Percentiles rank a stretch among this genome's conserved stretches.
Evolutionary conservation across 768 basidiomycete species (phyloP).

Genomic region (Suillus alpinus): DNA sequence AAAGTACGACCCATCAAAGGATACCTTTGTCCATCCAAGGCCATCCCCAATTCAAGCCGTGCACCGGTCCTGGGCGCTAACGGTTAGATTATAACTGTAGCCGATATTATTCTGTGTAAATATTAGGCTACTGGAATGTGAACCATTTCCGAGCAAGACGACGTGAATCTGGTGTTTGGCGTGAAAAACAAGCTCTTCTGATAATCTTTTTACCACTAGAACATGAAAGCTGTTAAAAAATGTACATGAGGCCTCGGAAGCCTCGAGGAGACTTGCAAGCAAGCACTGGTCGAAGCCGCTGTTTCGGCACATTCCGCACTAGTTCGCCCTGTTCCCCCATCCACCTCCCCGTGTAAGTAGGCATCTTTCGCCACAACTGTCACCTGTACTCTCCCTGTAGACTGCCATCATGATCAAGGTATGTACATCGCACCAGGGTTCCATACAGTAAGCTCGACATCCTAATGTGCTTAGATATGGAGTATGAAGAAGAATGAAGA

Average conservation of each 20-base stretch:
- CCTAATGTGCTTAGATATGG: slow-evolving; percentile 70
- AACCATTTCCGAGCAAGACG: background rate
- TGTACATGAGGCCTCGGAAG: background rate
- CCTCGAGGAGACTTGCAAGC: background rate
- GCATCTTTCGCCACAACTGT: slow-evolving; percentile 14
- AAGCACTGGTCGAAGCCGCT: background rate
- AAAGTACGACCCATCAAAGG: background rate
- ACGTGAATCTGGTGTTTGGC: background rate
- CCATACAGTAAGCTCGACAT: slow-evolving; percentile 7
- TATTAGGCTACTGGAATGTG: background rate
- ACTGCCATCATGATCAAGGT: slow-evolving; percentile 44
- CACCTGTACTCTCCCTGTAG: slow-evolving; percentile 7
- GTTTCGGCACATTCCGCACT: slow-evolving; percentile 30
- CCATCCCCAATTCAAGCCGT: background rate
- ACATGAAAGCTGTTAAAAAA: background rate
- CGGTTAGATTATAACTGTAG: background rate
- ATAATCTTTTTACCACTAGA: background rate
- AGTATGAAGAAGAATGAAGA: slow-evolving; percentile 99
- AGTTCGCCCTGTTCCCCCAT: slow-evolving; percentile 15
- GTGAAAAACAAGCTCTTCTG: background rate
- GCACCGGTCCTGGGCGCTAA: background rate
- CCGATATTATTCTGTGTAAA: background rate
- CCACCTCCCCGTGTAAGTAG: slow-evolving; percentile 4
- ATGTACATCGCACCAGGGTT: slow-evolving; percentile 1
- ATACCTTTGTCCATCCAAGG: background rate